phyloP scores from a whole-genome alignment of 495 filamentous ascomycete species.

The Patellaria atrata region DNA sequence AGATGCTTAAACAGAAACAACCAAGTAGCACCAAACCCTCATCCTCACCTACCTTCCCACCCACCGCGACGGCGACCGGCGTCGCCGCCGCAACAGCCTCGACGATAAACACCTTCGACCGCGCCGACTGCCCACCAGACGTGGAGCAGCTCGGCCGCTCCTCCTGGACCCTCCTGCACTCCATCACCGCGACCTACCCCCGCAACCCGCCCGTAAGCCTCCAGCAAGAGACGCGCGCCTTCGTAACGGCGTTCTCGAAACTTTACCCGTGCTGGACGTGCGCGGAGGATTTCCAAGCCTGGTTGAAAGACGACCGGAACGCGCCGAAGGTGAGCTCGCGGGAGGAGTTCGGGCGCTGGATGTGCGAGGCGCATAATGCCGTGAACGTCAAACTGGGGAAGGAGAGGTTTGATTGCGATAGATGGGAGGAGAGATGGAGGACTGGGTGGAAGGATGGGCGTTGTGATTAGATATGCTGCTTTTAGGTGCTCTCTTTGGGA shows the following conservation, averaged over 20 bases:
- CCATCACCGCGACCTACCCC: slow-evolving; percentile 79
- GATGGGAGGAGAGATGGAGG: slow-evolving; percentile 91
- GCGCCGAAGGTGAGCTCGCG: slow-evolving; percentile 51
- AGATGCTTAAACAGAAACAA: slow-evolving; percentile 45
- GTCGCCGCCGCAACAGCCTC: slow-evolving; percentile 11
- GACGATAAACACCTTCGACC: too few species aligned
- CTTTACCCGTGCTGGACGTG: slow-evolving; percentile 93
- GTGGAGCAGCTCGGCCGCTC: slow-evolving; percentile 72
- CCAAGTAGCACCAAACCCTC: slow-evolving; percentile 9
- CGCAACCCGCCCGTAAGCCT: slow-evolving; percentile 43
- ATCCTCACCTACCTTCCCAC: slow-evolving; percentile 11
- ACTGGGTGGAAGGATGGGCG: slow-evolving; percentile 82
- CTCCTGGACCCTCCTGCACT: slow-evolving; percentile 88
- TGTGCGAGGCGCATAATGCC: slow-evolving; percentile 96
- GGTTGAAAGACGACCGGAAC: slow-evolving; percentile 58
- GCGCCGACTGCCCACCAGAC: slow-evolving; percentile 50
- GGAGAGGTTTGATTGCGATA: slow-evolving; percentile 73
- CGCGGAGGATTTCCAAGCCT: slow-evolving; percentile 76
- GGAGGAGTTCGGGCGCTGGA: slow-evolving; percentile 75
- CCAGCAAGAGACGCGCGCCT: slow-evolving; percentile 61
- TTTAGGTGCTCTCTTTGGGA: too few species aligned
- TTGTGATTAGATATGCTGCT: too few species aligned
- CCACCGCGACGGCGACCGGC: slow-evolving; percentile 5
- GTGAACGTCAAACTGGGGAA: slow-evolving; percentile 93
- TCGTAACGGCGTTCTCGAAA: slow-evolving; percentile 63